Percentiles rank a stretch among this genome's conserved stretches.
phyloP scores from a whole-genome alignment of 2,329 filamentous ascomycete genomes.

The Xylaria sp. region DNA sequence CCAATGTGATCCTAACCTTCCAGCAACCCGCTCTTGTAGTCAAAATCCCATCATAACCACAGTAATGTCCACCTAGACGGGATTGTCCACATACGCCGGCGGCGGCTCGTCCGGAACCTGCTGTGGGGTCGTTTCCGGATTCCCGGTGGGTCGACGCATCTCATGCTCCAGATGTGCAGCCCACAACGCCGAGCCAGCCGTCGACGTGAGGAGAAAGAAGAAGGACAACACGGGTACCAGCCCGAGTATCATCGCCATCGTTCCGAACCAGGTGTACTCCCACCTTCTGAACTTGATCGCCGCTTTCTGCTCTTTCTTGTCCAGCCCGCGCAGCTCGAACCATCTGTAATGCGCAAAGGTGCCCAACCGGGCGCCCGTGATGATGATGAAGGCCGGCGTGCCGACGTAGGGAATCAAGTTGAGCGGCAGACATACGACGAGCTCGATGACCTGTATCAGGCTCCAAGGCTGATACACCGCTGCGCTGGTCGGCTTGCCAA shows the following conservation, averaged over 20 bases:
- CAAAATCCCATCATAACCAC: neutral
- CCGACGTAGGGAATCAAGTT: slow-evolving; percentile 84
- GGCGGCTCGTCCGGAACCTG: slow-evolving; percentile 32
- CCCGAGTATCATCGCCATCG: slow-evolving; percentile 75
- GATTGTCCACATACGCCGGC: slow-evolving; percentile 36
- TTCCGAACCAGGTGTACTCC: slow-evolving; percentile 93
- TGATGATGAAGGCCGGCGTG: slow-evolving; percentile 76
- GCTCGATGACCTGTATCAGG: slow-evolving; percentile 81
- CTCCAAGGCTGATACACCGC: slow-evolving; percentile 86
- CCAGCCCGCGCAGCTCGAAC: slow-evolving; percentile 72
- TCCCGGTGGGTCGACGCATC: slow-evolving; percentile 24
- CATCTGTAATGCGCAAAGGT: slow-evolving; percentile 89
- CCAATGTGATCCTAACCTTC: neutral
- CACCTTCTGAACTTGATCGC: slow-evolving; percentile 64
- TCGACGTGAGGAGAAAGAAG: slow-evolving; percentile 85
- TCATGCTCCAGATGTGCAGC: slow-evolving; percentile 69
- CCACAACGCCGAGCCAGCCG: slow-evolving; percentile 82
- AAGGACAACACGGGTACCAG: slow-evolving; percentile 89
- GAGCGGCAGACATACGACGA: slow-evolving; percentile 71
- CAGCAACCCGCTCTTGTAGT: neutral
- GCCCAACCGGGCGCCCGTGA: slow-evolving; percentile 82
- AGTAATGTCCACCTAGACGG: slow-evolving; percentile 25
- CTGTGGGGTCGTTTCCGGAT: slow-evolving; percentile 11
- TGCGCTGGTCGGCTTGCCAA: slow-evolving; percentile 72
- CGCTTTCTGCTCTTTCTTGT: slow-evolving; percentile 65